Evolutionary conservation across 2,329 filamentous ascomycete species (phyloP), one percentile per base, ranked within the genome.

Genomic region (Pestalotiopsis sp.): DNA sequence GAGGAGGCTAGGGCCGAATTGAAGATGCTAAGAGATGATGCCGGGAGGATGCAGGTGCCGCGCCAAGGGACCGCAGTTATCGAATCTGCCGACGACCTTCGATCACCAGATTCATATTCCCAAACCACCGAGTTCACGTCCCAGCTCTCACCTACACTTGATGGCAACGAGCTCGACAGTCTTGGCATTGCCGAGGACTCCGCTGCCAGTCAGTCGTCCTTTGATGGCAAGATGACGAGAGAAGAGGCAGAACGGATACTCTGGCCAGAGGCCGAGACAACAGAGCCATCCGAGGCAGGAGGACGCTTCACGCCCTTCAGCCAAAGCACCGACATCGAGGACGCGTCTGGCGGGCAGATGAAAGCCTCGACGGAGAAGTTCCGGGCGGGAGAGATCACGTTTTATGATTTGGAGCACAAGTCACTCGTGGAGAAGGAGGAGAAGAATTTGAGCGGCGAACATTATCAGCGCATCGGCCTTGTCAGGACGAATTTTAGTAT

Each of bases 201-300:
- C 56, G 25, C 25, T 3, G 17, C 31, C 6, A 14, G 36, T 61
- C 70, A 58, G 68, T 3, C 45, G 45, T 23, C 36, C 36, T 9
- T 63, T 62, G 67, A 70, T 3, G 58, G 68, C 7, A 71, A 72
- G 38, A 73, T 75, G 69, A 72, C 72, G 14, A 69, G 72, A 11
- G 75, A 76, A 52, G 77, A 78, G 69, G 75, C 75, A 14, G 69
- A 74, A 9, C 69, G 72, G 13, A 73, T 77, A 52, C 69, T 78
- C 2, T 75, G 73, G 70, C 69, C 69, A 13, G 70, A 74, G 49
- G 59, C 68, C n/a, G 65, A 45, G 1, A 23, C 25, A 1, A 25
- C 17, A 31, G 57, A 59, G 23, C 57, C 57, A 1, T 36, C 17
- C 57, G 14, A 59, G 23, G 4, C 23, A 13, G 57, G 13, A 14